Conservation (phyloP, 306 rosid genomes). For the Cucurbita maxima region DNA sequence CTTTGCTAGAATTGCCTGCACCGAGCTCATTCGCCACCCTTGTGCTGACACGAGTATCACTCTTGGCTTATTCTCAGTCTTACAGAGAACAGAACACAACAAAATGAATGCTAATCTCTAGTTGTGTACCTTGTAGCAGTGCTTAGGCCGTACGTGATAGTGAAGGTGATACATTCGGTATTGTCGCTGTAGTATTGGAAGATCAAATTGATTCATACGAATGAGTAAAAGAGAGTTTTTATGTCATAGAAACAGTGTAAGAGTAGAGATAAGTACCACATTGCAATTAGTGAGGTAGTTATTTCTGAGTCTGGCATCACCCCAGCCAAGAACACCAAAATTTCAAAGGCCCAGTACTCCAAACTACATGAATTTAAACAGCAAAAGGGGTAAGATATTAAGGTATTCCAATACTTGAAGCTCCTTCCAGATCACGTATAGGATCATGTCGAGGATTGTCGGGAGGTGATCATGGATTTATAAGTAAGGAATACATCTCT, state of each 20-base stretch:
- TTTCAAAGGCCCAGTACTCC: slow-evolving; percentile 86
- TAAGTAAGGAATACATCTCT: no score
- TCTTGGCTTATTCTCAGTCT: neutral
- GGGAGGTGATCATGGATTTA: no score
- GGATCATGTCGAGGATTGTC: no score
- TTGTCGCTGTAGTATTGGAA: slow-evolving; percentile 27
- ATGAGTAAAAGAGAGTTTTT: neutral
- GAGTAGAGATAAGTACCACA: slow-evolving; percentile 35
- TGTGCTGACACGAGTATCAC: slow-evolving; percentile 31
- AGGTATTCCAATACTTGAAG: neutral
- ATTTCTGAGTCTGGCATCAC: slow-evolving; percentile 43
- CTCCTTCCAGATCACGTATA: neutral
- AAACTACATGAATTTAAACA: slow-evolving; percentile 27
- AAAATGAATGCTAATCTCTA: neutral
- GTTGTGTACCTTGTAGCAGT: slow-evolving; percentile 60
- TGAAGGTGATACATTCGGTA: slow-evolving; percentile 50
- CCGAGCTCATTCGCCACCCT: slow-evolving; percentile 81
- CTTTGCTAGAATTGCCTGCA: slow-evolving; percentile 39
- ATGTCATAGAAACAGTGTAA: neutral
- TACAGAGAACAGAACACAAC: neutral
- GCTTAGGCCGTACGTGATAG: slow-evolving; percentile 55
- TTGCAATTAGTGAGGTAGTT: slow-evolving; percentile 65
- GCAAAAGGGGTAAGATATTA: neutral
- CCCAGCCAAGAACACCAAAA: slow-evolving; percentile 68
- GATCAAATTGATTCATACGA: neutral